Evolutionary conservation across 352 stramenopile genomes (phyloP).

Genomic region (Phytophthora crassamura): DNA sequence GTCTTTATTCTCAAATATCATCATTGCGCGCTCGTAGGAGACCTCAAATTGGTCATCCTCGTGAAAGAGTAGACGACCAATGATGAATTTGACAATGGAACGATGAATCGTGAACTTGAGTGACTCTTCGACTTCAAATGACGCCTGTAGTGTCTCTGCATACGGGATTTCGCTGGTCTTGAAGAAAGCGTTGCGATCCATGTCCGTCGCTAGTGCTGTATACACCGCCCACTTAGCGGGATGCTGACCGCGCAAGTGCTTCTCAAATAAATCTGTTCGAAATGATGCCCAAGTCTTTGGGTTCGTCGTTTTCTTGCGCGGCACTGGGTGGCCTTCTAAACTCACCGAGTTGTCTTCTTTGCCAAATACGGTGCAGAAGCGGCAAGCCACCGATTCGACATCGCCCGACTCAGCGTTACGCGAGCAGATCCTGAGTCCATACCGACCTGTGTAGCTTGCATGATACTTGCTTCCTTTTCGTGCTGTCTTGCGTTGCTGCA

Average conservation of each 20-base stretch:
- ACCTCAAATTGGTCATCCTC: neutral
- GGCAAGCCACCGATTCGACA: constrained; percentile 6
- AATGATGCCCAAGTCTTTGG: constrained; percentile 3
- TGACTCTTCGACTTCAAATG: constrained; percentile 1
- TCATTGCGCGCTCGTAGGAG: neutral
- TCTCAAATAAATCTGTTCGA: neutral
- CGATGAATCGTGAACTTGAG: neutral
- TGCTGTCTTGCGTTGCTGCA: too few species aligned
- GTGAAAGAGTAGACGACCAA: neutral
- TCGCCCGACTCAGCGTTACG: neutral
- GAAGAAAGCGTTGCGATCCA: neutral
- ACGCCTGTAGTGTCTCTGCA: neutral
- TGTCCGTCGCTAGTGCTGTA: neutral
- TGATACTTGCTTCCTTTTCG: neutral
- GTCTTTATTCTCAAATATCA: neutral
- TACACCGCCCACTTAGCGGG: neutral
- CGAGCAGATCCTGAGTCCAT: neutral
- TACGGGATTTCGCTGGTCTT: neutral
- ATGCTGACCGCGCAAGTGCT: neutral
- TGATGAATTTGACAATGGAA: neutral
- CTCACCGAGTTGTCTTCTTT: too few species aligned
- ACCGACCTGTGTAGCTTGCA: neutral
- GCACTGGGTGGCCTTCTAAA: too few species aligned
- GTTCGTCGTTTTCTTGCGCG: neutral
- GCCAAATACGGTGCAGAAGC: constrained; percentile 4